Conservation (phyloP, 2,329 filamentous ascomycete genomes). For the Alternaria atra region DNA sequence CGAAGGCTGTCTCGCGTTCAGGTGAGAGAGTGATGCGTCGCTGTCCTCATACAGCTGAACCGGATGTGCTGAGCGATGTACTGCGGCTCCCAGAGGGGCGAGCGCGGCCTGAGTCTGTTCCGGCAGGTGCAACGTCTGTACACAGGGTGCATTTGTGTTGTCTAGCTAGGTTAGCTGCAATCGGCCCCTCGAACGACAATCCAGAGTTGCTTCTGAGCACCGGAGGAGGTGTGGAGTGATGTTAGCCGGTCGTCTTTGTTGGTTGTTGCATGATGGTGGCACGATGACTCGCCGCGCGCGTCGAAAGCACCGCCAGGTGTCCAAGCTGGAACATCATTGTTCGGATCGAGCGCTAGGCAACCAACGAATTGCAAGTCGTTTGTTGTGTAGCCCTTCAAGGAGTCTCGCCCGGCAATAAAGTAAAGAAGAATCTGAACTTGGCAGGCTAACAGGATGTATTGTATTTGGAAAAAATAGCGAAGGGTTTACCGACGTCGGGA, state of each 20-base stretch:
- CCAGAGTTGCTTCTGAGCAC: conserved; percentile 14
- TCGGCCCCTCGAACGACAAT: conserved; percentile 20
- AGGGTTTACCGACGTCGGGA: conserved; percentile 15
- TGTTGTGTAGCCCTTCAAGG: conserved; percentile 32
- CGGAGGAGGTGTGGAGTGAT: conserved; percentile 16
- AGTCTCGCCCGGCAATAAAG: conserved; percentile 29
- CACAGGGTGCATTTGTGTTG: conserved; percentile 18
- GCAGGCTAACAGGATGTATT: conserved; percentile 27
- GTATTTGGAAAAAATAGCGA: conserved; percentile 13
- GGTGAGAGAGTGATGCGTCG: conserved; percentile 6
- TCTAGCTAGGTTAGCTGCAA: conserved; percentile 23
- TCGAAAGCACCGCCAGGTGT: conserved; percentile 20
- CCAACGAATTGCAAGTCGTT: conserved; percentile 27
- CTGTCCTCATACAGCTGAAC: conserved; percentile 10
- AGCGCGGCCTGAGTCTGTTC: conserved; percentile 5
- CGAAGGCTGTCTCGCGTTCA: conserved; percentile 16
- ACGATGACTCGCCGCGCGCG: conserved; percentile 25
- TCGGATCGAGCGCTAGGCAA: conserved; percentile 25
- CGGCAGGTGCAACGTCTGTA: conserved; percentile 23
- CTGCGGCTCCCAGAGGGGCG: conserved; percentile 11
- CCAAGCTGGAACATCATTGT: conserved; percentile 28
- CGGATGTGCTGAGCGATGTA: conserved; percentile 16
- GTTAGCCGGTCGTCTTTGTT: conserved; percentile 21
- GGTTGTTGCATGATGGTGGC: conserved; percentile 33
- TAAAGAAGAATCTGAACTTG: conserved; percentile 28